Evolutionary conservation across 495 filamentous ascomycete genomes (phyloP).

Genomic region (Neurospora sublineolata): DNA sequence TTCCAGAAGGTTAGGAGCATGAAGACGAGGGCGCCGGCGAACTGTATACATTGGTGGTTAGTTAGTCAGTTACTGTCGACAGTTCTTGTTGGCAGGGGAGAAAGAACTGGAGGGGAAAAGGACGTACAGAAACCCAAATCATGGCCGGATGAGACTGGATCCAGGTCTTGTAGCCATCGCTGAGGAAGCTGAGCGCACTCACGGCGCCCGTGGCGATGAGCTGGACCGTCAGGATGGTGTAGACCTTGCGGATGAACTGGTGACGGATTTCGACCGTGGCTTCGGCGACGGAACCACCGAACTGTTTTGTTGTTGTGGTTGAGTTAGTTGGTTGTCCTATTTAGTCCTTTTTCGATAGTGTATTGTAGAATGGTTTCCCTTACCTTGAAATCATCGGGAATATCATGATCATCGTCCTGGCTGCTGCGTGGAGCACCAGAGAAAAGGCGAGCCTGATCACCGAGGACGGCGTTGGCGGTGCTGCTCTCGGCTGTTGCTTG

Average conservation of each 20-base stretch:
- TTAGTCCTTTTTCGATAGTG: background rate
- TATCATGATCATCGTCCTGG: slow-evolving; percentile 57
- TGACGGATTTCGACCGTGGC: slow-evolving; percentile 91
- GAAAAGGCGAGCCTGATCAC: slow-evolving; percentile 26
- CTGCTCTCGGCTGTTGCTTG: slow-evolving; percentile 33
- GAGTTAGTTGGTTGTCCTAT: background rate
- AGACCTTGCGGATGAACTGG: slow-evolving; percentile 86
- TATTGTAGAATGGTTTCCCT: background rate
- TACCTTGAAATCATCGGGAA: slow-evolving; percentile 97
- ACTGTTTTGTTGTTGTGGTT: slow-evolving; percentile 35
- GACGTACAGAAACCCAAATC: slow-evolving; percentile 62
- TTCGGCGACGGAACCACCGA: slow-evolving; percentile 82
- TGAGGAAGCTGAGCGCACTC: slow-evolving; percentile 77
- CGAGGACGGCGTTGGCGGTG: slow-evolving; percentile 27
- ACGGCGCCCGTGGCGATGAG: slow-evolving; percentile 74
- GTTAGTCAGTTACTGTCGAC: background rate
- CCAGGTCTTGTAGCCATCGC: slow-evolving; percentile 66
- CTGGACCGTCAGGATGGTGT: slow-evolving; percentile 58
- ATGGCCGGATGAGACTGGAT: slow-evolving; percentile 75
- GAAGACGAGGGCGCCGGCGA: slow-evolving; percentile 70
- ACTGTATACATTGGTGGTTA: slow-evolving; percentile 13
- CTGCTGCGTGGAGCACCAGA: slow-evolving; percentile 52
- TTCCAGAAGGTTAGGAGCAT: slow-evolving; percentile 94
- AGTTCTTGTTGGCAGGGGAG: background rate
- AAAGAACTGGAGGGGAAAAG: slow-evolving; percentile 9